Evolutionary conservation across 768 basidiomycete species (phyloP).

Genomic region (Porphyrellus cyaneotinctus): DNA sequence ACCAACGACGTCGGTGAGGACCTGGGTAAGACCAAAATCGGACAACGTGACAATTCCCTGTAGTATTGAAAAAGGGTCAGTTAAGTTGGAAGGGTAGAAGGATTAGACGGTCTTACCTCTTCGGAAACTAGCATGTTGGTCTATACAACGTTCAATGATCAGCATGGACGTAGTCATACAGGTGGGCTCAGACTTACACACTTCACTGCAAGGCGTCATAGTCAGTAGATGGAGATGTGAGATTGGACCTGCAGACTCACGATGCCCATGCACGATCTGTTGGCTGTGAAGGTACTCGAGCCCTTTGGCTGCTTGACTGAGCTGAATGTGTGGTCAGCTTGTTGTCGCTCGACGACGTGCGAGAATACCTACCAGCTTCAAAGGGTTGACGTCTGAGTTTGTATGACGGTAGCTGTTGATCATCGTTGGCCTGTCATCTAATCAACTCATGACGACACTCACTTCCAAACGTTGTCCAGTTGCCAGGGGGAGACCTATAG

Average conservation of each 20-base stretch:
- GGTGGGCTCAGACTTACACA: slow-evolving; percentile 41
- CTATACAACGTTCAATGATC: slow-evolving; percentile 27
- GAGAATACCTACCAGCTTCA: slow-evolving; percentile 36
- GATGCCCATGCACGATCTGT: slow-evolving; percentile 55
- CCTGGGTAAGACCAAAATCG: slow-evolving; percentile 63
- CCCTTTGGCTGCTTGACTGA: slow-evolving; percentile 52
- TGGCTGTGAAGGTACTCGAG: slow-evolving; percentile 52
- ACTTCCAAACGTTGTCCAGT: slow-evolving; percentile 53
- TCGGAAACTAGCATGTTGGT: slow-evolving; percentile 55
- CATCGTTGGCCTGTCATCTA: not conserved
- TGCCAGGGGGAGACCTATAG: slow-evolving; percentile 61
- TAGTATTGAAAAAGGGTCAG: not conserved
- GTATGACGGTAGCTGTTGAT: slow-evolving; percentile 38
- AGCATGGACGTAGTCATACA: not conserved
- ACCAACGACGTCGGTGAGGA: slow-evolving; percentile 56
- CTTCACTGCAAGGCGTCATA: slow-evolving; percentile 41
- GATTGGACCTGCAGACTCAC: slow-evolving; percentile 35
- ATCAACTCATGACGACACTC: slow-evolving; percentile 8
- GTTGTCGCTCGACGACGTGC: not conserved
- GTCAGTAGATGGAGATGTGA: slow-evolving; percentile 1
- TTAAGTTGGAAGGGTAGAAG: not conserved
- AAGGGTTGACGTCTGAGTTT: slow-evolving; percentile 37
- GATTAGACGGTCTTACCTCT: slow-evolving; percentile 30
- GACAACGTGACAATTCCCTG: slow-evolving; percentile 55
- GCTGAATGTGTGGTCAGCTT: slow-evolving; percentile 29